These are phyloP conservation scores for Fusarium redolens DNA, from an alignment of 2,329 filamentous ascomycete species.

Conservation along the genomic window DNA sequence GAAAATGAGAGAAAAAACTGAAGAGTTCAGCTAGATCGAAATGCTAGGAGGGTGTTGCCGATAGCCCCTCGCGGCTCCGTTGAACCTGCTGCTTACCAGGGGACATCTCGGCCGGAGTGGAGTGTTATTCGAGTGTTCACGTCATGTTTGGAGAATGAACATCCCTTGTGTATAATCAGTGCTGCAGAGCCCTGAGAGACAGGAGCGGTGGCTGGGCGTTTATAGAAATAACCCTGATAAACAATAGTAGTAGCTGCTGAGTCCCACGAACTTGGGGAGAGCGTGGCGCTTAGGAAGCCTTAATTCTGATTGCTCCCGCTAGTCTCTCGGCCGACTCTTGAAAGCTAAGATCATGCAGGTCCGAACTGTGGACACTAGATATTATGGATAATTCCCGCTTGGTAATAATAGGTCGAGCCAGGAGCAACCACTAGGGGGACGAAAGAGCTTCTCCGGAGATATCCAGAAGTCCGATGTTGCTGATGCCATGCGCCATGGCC, in stretches of 20 bases:
- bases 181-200: constrained; percentile 4
- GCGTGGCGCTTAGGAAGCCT: constrained; percentile 14
- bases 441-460: constrained; percentile 12
- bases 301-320: constrained; percentile 15
- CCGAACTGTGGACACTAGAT: background rate
- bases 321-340: constrained; percentile 20
- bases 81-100: constrained; percentile 11
- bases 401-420: background rate
- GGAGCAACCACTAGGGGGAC: constrained; percentile 5
- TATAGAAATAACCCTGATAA: background rate
- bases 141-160: constrained; percentile 31
- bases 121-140: constrained; percentile 25
- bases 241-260: background rate
- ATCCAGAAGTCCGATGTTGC: constrained; percentile 6
- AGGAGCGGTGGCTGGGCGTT: background rate
- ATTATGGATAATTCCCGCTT: constrained; percentile 1
- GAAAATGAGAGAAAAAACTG: background rate
- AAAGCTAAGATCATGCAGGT: constrained; percentile 5
- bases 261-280: constrained; percentile 10
- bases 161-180: constrained; percentile 6
- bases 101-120: constrained; percentile 29
- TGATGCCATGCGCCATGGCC: constrained; percentile 16
- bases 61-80: constrained; percentile 21
- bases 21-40: constrained; percentile 13
- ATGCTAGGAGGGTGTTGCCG: constrained; percentile 6